phyloP scores from a whole-genome alignment of 2,329 filamentous ascomycete genomes.

The Pleurostoma richardsiae region DNA sequence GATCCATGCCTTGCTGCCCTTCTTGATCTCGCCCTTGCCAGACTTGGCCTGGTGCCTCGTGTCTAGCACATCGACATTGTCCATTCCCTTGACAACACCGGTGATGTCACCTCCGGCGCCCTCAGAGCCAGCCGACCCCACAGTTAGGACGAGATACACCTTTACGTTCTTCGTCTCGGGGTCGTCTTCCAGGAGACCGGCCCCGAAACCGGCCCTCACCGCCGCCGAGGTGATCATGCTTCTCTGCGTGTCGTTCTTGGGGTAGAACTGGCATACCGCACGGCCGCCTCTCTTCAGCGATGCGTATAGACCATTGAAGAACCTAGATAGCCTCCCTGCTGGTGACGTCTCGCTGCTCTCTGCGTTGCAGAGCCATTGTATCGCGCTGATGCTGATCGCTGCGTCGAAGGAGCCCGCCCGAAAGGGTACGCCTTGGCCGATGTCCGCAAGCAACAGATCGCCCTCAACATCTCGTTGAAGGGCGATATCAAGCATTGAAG shows the following conservation, averaged over 20 bases:
- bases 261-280: conserved; percentile 97
- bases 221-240: conserved; percentile 89
- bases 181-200: conserved; percentile 91
- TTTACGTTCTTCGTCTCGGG: conserved; percentile 95
- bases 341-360: conserved; percentile 82
- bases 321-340: conserved; percentile 70
- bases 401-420: conserved; percentile 90
- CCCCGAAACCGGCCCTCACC: conserved; percentile 90
- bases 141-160: conserved; percentile 90
- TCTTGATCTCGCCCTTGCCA: conserved; percentile 56
- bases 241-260: conserved; percentile 88
- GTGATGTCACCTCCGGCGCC: conserved; percentile 74
- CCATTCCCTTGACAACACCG: conserved; percentile 82
- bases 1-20: conserved; percentile 83
- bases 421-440: conserved; percentile 93
- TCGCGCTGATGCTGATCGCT: conserved; percentile 87
- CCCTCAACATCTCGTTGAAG: conserved; percentile 89
- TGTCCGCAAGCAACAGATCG: conserved; percentile 89
- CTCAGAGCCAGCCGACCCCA: conserved; percentile 56
- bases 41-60: conserved; percentile 47
- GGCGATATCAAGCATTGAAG: conserved; percentile 95
- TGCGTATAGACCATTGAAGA: conserved; percentile 91
- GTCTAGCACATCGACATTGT: conserved; percentile 78
- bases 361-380: conserved; percentile 99
- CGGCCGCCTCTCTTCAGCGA: conserved; percentile 76